phyloP scores from a whole-genome alignment of 2,329 filamentous ascomycete genomes.

The Sporothrix globosa region DNA sequence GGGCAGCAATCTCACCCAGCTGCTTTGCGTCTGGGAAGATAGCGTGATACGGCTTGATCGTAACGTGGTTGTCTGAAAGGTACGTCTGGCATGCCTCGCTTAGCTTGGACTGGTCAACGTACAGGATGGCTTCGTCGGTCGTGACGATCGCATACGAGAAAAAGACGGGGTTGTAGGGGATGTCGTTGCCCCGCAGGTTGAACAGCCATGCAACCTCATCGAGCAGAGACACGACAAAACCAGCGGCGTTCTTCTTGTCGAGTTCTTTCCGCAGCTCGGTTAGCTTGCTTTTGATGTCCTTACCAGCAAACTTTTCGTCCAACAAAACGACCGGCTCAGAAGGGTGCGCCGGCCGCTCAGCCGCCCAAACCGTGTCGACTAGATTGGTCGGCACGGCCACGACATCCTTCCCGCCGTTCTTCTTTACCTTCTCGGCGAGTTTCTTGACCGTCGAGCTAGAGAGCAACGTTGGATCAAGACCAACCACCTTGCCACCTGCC shows the following conservation, averaged over 20 bases:
- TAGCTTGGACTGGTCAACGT: constrained; percentile 80
- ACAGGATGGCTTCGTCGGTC: constrained; percentile 73
- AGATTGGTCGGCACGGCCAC: constrained; percentile 79
- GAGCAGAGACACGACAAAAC: constrained; percentile 89
- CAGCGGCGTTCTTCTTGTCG: constrained; percentile 83
- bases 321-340: constrained; percentile 75
- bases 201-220: constrained; percentile 99
- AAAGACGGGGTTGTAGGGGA: constrained; percentile 97
- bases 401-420: constrained; percentile 77
- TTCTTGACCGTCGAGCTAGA: constrained; percentile 67
- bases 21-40: constrained; percentile 78
- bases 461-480: constrained; percentile 86
- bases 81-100: constrained; percentile 69
- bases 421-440: constrained; percentile 82
- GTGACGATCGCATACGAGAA: constrained; percentile 95
- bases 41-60: constrained; percentile 76
- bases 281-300: constrained; percentile 80
- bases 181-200: constrained; percentile 91
- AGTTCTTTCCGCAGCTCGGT: constrained; percentile 86
- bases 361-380: constrained; percentile 87
- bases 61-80: constrained; percentile 69
- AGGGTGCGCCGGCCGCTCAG: constrained; percentile 71
- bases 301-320: constrained; percentile 74
- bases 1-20: constrained; percentile 51
- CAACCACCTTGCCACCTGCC: constrained; percentile 83